phyloP scores from a whole-genome alignment of 345 rosid species.

The Carallia pectinifolia region DNA sequence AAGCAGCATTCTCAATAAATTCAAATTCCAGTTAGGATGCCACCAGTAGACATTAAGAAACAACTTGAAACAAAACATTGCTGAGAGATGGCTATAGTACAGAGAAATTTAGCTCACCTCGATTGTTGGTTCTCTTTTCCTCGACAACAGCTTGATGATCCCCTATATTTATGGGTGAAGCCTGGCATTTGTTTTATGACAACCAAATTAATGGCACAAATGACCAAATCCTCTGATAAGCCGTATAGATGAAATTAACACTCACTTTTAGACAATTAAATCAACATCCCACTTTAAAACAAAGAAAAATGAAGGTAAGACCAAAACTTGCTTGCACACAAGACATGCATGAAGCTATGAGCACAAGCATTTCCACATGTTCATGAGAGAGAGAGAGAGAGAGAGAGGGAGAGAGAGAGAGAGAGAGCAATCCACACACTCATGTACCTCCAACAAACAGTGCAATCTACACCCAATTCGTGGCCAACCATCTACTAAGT shows the following conservation, averaged over 20 bases:
- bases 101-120: constrained; percentile 40
- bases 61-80: neutral
- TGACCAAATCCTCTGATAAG: neutral
- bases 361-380: too few relatives aligned
- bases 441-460: too few relatives aligned
- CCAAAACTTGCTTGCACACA: neutral
- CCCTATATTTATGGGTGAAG: constrained; percentile 62
- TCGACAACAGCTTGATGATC: constrained; percentile 62
- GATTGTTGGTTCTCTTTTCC: constrained; percentile 63
- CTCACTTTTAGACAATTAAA: neutral
- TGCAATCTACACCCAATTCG: too few relatives aligned
- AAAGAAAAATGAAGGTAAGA: neutral
- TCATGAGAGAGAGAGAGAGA: too few relatives aligned
- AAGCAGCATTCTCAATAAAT: neutral
- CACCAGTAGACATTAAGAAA: neutral
- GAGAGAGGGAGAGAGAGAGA: too few relatives aligned
- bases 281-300: neutral
- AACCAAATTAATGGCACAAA: neutral
- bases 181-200: constrained; percentile 40
- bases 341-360: neutral
- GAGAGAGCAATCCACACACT: too few relatives aligned
- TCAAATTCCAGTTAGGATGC: too few relatives aligned
- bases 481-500: too few relatives aligned
- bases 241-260: neutral
- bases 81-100: neutral